Evolutionary conservation across 2,329 filamentous ascomycete species (phyloP).

Genomic region (Monosporascus sp.): DNA sequence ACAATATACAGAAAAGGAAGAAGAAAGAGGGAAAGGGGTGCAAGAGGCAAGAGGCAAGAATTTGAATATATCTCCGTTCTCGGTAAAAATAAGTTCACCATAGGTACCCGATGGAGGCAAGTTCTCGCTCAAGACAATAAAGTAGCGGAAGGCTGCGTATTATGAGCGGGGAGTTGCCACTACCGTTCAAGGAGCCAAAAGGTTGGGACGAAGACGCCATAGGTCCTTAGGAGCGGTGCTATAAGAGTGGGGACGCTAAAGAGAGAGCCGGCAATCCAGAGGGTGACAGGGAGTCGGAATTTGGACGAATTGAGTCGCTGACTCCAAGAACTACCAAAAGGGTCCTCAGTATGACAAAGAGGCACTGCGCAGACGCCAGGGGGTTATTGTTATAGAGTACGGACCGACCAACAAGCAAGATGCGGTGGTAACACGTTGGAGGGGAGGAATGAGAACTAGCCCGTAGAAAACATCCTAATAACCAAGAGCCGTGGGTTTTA

Average conservation of each 20-base stretch:
- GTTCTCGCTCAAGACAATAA: too few species aligned
- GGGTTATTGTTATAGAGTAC: background rate
- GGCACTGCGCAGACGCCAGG: background rate
- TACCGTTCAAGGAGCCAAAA: background rate
- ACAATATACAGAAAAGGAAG: conserved; percentile 3
- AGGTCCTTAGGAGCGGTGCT: background rate
- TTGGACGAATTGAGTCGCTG: too few species aligned
- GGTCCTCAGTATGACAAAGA: background rate
- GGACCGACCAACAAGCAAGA: background rate
- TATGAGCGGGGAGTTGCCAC: background rate
- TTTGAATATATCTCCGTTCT: background rate
- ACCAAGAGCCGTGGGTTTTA: background rate
- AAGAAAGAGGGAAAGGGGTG: background rate
- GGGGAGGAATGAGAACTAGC: background rate
- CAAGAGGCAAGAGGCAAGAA: conserved; percentile 1
- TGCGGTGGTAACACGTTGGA: background rate
- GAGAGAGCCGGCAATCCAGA: background rate
- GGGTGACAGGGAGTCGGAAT: background rate
- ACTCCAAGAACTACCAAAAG: too few species aligned
- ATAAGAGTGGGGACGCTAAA: background rate
- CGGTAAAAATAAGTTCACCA: too few species aligned
- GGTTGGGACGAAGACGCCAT: background rate
- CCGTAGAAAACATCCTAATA: background rate
- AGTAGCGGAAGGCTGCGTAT: background rate
- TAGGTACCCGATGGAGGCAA: too few species aligned